A percentile compares a stretch with the other conserved stretches of the same genome.
Conservation (phyloP, 2,329 filamentous ascomycete species). For the Emericellopsis atlantica region DNA sequence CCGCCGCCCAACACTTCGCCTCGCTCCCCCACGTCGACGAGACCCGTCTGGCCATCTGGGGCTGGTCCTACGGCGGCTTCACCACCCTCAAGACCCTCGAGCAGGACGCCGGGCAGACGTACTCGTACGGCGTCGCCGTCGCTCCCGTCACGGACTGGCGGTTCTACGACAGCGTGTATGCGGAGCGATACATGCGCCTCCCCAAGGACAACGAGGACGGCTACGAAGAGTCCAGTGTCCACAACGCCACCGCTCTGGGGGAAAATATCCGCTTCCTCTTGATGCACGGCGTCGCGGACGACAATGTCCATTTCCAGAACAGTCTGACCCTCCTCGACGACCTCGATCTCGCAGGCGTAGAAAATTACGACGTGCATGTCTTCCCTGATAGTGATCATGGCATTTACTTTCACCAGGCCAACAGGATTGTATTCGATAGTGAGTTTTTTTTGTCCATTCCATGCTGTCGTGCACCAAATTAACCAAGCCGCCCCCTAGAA, state of each 20-base stretch:
- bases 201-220: constrained; percentile 70
- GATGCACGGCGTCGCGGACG: constrained; percentile 94
- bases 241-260: constrained; percentile 59
- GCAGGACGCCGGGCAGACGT: constrained; percentile 76
- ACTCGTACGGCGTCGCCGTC: constrained; percentile 95
- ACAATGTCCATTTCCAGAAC: constrained; percentile 97
- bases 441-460: constrained; percentile 28
- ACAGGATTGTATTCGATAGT: constrained; percentile 88
- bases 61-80: constrained; percentile 96
- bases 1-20: constrained; percentile 74
- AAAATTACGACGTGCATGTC: constrained; percentile 94
- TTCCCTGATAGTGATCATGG: constrained; percentile 94
- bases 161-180: constrained; percentile 90
- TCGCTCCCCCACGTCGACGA: constrained; percentile 72
- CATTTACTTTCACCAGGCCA: constrained; percentile 90
- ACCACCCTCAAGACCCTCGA: constrained; percentile 92
- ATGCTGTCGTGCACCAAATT: neutral
- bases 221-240: constrained; percentile 64
- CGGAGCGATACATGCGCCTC: constrained; percentile 93
- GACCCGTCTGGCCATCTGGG: constrained; percentile 83
- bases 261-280: constrained; percentile 78
- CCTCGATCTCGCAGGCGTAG: constrained; percentile 65
- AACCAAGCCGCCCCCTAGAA: constrained; percentile 34
- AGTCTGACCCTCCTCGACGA: constrained; percentile 78
- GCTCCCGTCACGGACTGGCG: constrained; percentile 98